Conservation (phyloP, 257 asterid species). For the Solanum stenotomum region DNA sequence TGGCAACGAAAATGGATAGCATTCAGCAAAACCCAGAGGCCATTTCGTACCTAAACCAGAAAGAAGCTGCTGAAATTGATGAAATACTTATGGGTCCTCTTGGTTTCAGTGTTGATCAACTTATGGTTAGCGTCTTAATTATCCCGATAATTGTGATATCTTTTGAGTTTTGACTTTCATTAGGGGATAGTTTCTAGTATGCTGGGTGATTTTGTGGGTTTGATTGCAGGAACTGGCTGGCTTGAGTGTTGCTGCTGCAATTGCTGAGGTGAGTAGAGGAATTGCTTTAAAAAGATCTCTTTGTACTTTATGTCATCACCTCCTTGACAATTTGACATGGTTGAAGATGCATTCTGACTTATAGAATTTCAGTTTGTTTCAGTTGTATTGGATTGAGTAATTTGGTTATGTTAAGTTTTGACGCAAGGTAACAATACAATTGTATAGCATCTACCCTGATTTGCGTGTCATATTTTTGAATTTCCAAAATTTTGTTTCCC, state of each 20-base stretch:
- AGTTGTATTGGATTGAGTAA: not conserved
- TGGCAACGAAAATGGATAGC: slow-evolving; percentile 46
- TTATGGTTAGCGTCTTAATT: slow-evolving; percentile 42
- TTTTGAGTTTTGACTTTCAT: not conserved
- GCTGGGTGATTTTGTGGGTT: not conserved
- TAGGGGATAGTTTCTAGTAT: not conserved
- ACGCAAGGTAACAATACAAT: not conserved
- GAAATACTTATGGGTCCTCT: slow-evolving; percentile 92
- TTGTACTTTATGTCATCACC: not conserved
- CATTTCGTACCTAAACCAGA: slow-evolving; percentile 59
- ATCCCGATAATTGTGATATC: not conserved
- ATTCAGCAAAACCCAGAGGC: slow-evolving; percentile 36
- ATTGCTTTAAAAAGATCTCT: not conserved
- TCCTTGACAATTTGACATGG: not conserved
- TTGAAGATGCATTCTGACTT: not conserved
- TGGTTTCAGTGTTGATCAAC: slow-evolving; percentile 93
- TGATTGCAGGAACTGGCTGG: slow-evolving; percentile 91
- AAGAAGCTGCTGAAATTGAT: slow-evolving; percentile 84
- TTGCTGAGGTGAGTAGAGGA: slow-evolving; percentile 56
- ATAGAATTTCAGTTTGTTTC: not conserved
- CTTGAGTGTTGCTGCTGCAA: slow-evolving; percentile 86
- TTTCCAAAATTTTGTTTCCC: not conserved
- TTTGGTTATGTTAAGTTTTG: not conserved
- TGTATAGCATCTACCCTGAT: not conserved
- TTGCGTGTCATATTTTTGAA: not conserved